These are phyloP conservation scores for Gamarada debralockiae DNA, from an alignment of 495 filamentous ascomycete species.

Conservation along the genomic window DNA sequence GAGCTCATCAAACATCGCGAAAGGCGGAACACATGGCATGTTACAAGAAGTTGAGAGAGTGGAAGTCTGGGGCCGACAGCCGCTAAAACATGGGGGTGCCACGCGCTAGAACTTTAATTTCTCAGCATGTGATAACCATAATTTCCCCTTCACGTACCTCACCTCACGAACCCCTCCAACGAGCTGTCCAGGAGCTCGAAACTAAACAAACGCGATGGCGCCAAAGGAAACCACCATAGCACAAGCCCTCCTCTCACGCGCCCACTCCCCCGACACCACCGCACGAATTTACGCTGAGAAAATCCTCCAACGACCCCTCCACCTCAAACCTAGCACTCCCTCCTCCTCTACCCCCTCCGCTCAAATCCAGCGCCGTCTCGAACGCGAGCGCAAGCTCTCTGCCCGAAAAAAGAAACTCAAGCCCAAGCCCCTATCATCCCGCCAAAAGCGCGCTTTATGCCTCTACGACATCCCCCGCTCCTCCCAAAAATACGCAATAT, in stretches of 20 bases:
- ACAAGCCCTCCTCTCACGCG: conserved; percentile 63
- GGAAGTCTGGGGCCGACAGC: not conserved
- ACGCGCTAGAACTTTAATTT: not conserved
- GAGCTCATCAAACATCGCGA: not conserved
- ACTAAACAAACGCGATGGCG: not conserved
- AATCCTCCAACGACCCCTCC: conserved; percentile 77
- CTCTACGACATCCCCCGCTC: conserved; percentile 69
- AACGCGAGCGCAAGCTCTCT: conserved; percentile 45
- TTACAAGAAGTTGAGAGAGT: not conserved
- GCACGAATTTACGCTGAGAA: conserved; percentile 72
- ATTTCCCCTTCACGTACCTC: not conserved
- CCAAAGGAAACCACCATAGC: conserved; percentile 35
- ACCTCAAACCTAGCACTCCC: conserved; percentile 55
- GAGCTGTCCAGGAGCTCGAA: too few relatives aligned
- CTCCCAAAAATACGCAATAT: conserved; percentile 70
- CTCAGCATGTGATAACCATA: not conserved
- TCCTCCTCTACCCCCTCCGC: conserved; percentile 44
- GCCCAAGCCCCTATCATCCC: conserved; percentile 74
- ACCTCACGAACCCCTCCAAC: not conserved
- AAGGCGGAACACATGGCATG: not conserved
- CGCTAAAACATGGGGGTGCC: not conserved
- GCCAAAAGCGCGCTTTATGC: conserved; percentile 66
- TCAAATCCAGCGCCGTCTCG: conserved; percentile 57
- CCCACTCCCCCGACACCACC: conserved; percentile 68
- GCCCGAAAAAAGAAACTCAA: conserved; percentile 57